Base-by-base conservation (phyloP, 1,284 basidiomycete species). In the Austroboletus niveus region DNA sequence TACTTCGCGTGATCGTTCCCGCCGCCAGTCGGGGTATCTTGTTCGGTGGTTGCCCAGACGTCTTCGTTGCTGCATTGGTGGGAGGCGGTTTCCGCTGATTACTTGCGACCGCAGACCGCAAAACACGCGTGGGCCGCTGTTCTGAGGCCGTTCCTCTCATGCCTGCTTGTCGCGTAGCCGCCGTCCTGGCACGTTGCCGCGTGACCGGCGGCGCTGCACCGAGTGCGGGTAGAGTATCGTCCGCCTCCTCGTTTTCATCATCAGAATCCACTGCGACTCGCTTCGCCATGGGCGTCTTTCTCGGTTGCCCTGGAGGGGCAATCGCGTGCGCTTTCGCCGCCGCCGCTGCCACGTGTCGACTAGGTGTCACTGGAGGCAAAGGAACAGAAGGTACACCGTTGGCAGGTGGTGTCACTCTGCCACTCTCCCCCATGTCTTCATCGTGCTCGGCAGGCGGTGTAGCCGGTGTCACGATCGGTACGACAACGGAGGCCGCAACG, bases 201-300 rank as follows among this genome's bases (percentile, higher is more conserved):
- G 73, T 47, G 57, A 66, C 51, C 5, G 73, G 71, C 11, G 80
- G 77, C 8, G 74, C 78, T 30, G 72, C 65, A 30, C 76, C 78
- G 14, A 89, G 72, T 7, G 81, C 76, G 27, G 87, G 87, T 8
- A 90, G 72, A 4, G 79, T 74, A 57, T 88, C 85, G 30, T 79
- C 75, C 42, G 74, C 76, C 54, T 85, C 83, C 15, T 50, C 61
- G 35, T 76, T 75, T 43, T 83, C 81, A 52, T 87, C 84, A 46
- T 79, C 79, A 9, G 64, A 72, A 35, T 73, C 71, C 40, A 72
- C 67, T 4, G 82, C 83, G 15, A 82, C 74, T 36, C 89, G 81
- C 68, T 92, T 92, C 41, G 82, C 77, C 47, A 81, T 77, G 0
- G 90, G 90, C 1, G 90, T 92, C 73, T 93, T 94, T 53, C 90